These are phyloP conservation scores for Trichoderma arundinaceum DNA, from an alignment of 2,329 filamentous ascomycete genomes.

Conservation along the genomic window DNA sequence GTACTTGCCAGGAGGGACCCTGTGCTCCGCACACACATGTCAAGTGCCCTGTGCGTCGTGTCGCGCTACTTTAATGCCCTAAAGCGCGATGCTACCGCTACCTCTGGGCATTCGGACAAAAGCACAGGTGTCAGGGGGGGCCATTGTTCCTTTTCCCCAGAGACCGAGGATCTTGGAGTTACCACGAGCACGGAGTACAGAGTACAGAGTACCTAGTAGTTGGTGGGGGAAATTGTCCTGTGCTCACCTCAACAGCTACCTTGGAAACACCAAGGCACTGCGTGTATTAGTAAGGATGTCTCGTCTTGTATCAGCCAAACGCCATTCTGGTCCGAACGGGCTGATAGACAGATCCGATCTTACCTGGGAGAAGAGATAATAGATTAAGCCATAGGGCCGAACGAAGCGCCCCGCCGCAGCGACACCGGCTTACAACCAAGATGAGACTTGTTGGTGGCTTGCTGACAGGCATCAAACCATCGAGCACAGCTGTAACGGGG, in stretches of 20 bases:
- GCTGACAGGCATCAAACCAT: constrained; percentile 21
- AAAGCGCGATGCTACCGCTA: not conserved
- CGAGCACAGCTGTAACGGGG: too few relatives aligned
- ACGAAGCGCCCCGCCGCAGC: not conserved
- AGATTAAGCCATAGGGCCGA: constrained; percentile 6
- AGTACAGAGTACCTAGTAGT: not conserved
- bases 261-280: too few relatives aligned
- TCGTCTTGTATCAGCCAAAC: not conserved
- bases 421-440: not conserved
- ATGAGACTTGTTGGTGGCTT: constrained; percentile 13
- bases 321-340: not conserved
- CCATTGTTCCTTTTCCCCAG: not conserved
- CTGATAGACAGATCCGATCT: constrained; percentile 7
- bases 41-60: too few relatives aligned
- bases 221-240: too few relatives aligned
- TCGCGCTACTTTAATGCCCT: not conserved
- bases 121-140: not conserved
- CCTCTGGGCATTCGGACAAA: not conserved
- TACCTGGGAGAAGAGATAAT: not conserved
- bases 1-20: too few relatives aligned
- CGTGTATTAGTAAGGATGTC: not conserved
- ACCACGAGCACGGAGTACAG: not conserved
- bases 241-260: too few relatives aligned
- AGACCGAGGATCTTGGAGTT: not conserved
- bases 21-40: too few relatives aligned